Evolutionary conservation across 1,139 yeast species (phyloP), one percentile per base, ranked within the genome.

Genomic region (Blastobotrys serpentis): DNA sequence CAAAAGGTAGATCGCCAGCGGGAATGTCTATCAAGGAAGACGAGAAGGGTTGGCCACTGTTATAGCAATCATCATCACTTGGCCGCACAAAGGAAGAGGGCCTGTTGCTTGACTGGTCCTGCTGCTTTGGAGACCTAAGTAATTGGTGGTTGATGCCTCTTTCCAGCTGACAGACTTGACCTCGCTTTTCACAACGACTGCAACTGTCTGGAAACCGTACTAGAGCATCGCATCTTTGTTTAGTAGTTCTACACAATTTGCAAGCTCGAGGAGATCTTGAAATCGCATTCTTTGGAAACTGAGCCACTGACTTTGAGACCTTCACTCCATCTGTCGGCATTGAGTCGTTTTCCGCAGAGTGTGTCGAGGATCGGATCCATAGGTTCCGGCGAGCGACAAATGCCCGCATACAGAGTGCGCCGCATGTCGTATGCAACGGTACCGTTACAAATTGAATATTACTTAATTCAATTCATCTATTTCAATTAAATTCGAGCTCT

Each of bases 151-250:
- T 26, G 7, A 13, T n/a, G 2, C 44, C 38, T 13, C 38, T 16
- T 19, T 42, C 44, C 2, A 42, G 14, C 18, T 46, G 32, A 30
- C 49, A 46, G 3, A 22, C 11, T n/a, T 42, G 39, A 7, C 38
- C 25, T n/a, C 38, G 43, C 17, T 40, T 25, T 19, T 44, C 43
- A 16, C 50, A 47, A 4, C 50, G 11, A 2, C 37, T 30, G 32
- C 50, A 47, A n/a, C 43, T 37, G n/a, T 36, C 19, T 4, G 50
- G 50, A 17, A 43, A 47, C 40, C 43, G 34, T 4, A 17, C 37
- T 10, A 30, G 13, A 10, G 50, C 48, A 19, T 47, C 44, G 25
- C 50, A 47, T 21, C 42, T 32, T 34, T 44, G 48, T 25, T 47
- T 47, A 17, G 43, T 38, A 33, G 17, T 39, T 18, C 50, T 37